phyloP scores from a whole-genome alignment of 495 filamentous ascomycete species.

The Aspergillus haitiensis region DNA sequence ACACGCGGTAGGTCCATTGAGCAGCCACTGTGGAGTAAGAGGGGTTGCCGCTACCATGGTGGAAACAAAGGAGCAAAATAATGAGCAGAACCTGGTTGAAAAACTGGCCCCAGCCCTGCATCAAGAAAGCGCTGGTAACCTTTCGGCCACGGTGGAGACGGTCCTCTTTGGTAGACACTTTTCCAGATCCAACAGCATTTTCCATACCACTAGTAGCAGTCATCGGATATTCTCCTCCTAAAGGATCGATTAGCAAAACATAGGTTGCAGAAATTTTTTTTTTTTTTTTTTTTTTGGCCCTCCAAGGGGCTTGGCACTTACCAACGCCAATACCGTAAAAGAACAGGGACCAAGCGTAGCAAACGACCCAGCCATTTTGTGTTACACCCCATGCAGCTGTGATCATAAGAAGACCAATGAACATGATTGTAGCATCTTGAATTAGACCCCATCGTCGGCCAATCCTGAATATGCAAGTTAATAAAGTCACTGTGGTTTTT shows the following conservation, averaged over 20 bases:
- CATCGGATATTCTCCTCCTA: slow-evolving; percentile 84
- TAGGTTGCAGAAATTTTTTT: not conserved
- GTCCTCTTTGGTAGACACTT: slow-evolving; percentile 83
- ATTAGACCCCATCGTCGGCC: slow-evolving; percentile 90
- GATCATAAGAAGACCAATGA: slow-evolving; percentile 82
- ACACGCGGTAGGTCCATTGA: slow-evolving; percentile 84
- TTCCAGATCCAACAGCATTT: slow-evolving; percentile 79
- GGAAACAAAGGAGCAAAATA: slow-evolving; percentile 75
- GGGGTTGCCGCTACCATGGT: slow-evolving; percentile 67
- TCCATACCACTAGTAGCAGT: slow-evolving; percentile 96
- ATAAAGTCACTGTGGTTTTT: not conserved
- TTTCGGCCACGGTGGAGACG: slow-evolving; percentile 90
- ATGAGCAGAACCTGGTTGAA: slow-evolving; percentile 86
- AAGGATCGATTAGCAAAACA: slow-evolving; percentile 15
- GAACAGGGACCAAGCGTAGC: slow-evolving; percentile 87
- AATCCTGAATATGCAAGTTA: slow-evolving; percentile 48
- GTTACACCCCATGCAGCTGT: slow-evolving; percentile 81
- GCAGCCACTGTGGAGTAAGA: slow-evolving; percentile 69
- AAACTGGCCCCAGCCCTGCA: slow-evolving; percentile 96
- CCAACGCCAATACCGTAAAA: slow-evolving; percentile 90
- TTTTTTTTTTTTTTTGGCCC: no score
- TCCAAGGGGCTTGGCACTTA: slow-evolving; percentile 20
- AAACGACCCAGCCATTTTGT: slow-evolving; percentile 87
- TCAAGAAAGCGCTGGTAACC: slow-evolving; percentile 89
- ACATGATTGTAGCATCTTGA: slow-evolving; percentile 92